phyloP scores from a whole-genome alignment of 345 rosid species.

The Fremontodendron californicum region DNA sequence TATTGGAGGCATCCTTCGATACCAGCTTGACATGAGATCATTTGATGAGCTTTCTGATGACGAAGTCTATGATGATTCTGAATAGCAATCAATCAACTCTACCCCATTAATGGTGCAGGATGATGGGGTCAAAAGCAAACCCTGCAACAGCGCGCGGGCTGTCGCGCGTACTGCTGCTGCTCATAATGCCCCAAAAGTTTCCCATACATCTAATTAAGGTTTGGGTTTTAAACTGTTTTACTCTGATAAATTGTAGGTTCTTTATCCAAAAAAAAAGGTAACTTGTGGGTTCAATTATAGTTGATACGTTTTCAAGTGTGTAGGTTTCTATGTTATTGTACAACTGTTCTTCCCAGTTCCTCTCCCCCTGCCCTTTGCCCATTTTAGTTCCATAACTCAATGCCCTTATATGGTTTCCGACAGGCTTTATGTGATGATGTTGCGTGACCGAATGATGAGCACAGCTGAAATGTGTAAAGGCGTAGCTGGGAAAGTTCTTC shows the following conservation, averaged over 20 bases:
- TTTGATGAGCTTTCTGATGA: slow-evolving; percentile 57
- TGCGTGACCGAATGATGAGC: neutral
- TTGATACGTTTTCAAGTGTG: neutral
- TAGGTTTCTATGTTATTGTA: neutral
- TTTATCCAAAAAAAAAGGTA: neutral
- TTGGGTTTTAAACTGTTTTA: neutral
- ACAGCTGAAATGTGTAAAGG: neutral
- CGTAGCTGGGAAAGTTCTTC: neutral
- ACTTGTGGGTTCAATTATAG: neutral
- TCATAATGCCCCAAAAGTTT: neutral
- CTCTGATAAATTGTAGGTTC: neutral
- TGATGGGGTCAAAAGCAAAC: slow-evolving; percentile 23
- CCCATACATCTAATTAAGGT: neutral
- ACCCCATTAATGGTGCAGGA: slow-evolving; percentile 47
- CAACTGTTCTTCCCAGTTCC: neutral
- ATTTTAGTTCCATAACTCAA: neutral
- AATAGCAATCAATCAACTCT: slow-evolving; percentile 61
- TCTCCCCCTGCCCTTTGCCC: no score
- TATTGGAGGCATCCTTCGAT: slow-evolving; percentile 66
- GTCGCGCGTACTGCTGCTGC: slow-evolving; percentile 22
- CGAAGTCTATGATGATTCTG: slow-evolving; percentile 49
- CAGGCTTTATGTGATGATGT: neutral
- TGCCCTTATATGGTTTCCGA: neutral
- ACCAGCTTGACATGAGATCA: slow-evolving; percentile 54
- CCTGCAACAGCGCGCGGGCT: slow-evolving; percentile 38